Evolutionary conservation across 306 rosid species (phyloP).

Genomic region (Casuarina cunninghamiana): DNA sequence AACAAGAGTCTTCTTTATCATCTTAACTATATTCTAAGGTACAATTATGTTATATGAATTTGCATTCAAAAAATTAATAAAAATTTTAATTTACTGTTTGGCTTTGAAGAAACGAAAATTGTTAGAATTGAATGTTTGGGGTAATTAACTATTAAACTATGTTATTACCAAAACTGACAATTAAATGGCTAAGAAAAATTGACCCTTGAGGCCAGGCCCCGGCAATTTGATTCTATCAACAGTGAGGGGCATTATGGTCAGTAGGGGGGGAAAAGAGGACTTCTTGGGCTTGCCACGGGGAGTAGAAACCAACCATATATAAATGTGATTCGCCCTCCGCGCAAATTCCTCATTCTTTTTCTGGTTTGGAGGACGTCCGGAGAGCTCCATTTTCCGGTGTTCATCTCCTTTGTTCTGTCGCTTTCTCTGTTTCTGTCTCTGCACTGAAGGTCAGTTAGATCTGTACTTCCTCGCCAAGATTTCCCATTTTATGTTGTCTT

Average conservation of each 20-base stretch:
- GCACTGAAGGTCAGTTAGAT: slow-evolving; percentile 42
- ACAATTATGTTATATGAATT: too few relatives aligned
- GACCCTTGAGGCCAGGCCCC: not conserved
- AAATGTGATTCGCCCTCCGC: slow-evolving; percentile 1
- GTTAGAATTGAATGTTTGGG: too few relatives aligned
- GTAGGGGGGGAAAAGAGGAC: not conserved
- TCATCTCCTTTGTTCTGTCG: not conserved
- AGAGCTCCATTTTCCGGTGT: slow-evolving; percentile 17
- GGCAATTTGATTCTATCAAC: not conserved
- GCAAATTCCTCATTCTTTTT: slow-evolving; percentile 2
- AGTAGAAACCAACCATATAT: slow-evolving; percentile 31
- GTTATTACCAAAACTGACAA: too few relatives aligned
- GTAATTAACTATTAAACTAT: too few relatives aligned
- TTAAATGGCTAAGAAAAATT: too few relatives aligned
- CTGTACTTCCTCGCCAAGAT: slow-evolving; percentile 5
- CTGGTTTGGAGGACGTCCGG: not conserved
- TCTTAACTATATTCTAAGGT: too few relatives aligned
- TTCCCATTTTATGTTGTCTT: slow-evolving; percentile 1
- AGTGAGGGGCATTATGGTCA: slow-evolving; percentile 19
- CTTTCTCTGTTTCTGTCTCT: slow-evolving; percentile 3
- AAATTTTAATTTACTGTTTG: too few relatives aligned
- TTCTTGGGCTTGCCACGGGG: not conserved
- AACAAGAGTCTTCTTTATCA: too few relatives aligned
- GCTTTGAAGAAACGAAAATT: too few relatives aligned
- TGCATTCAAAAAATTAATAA: too few relatives aligned